Evolutionary conservation across 1,139 yeast genomes (phyloP), one percentile per base, ranked within the genome.

Genomic region (Tardiomyces depauwii): DNA sequence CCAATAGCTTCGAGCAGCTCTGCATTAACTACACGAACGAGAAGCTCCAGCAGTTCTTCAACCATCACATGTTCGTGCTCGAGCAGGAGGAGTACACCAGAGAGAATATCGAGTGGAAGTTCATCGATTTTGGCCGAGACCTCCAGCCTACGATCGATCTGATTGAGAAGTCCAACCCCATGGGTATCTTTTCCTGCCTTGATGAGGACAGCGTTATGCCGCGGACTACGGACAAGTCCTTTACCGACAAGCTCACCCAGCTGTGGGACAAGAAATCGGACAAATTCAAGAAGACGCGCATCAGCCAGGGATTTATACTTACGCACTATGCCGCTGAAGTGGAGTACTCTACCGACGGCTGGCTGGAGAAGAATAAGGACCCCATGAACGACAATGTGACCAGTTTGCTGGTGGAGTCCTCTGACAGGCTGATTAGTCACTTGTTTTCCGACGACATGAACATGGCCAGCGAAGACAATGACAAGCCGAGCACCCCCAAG

Each of bases 151-250:
- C 98, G 0, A 91, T 93, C 44, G 95, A 91, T 56, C 71, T 93
- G 48, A 88, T 93, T 48, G 98, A 91, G 64, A 78, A 76, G 56
- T 63, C 73, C 28, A 65, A 64, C 25, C 95, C 94, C 6, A 76
- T 88, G 67, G 96, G 97, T 48, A 75, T 93, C n/a, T 76, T 93
- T 50, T 83, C 95, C 18, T 73, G 88, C 30, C 72, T 93, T 42
- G 95, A 93, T 61, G 99, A 93, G 65, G 98, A 91, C 61, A 89
- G 97, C 56, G 84, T 91, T 38, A 83, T 93, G 67, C 97, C 98
- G 9, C 85, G 84, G 55, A 84, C 96, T 0, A 76, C 87, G 0
- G 97, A 93, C 61, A 68, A 72, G 47, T 74, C 94, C 0, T 91
- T 89, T 57, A 80, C 88, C 58, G 91, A 87, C 41, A 89, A 88